These are phyloP conservation scores for Amanita inopinata DNA, from an alignment of 768 basidiomycete genomes.

Conservation along the genomic window DNA sequence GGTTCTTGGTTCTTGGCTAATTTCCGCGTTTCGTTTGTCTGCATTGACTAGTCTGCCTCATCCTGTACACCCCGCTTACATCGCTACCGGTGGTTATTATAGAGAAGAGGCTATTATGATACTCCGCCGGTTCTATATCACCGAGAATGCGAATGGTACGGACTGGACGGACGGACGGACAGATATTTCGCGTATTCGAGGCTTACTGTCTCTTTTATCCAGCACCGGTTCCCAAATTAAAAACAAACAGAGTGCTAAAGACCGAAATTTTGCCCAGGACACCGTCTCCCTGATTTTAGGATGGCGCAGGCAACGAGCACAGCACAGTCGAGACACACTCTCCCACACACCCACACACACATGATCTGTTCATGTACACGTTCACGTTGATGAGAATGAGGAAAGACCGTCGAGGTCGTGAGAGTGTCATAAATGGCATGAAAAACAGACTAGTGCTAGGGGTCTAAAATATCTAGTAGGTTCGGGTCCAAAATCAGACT, in stretches of 20 bases:
- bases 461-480: not conserved
- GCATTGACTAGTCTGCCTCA: slow-evolving; percentile 47
- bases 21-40: slow-evolving; percentile 1
- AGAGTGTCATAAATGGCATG: not conserved
- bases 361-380: no score
- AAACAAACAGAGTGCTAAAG: slow-evolving; percentile 77
- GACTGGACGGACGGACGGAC: not conserved
- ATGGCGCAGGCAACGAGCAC: no score
- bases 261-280: slow-evolving; percentile 48
- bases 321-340: no score
- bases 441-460: not conserved
- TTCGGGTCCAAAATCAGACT: not conserved
- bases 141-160: slow-evolving; percentile 84
- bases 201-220: no score
- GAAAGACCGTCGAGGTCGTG: no score
- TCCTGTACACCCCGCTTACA: slow-evolving; percentile 65
- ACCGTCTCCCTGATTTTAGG: not conserved
- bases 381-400: no score
- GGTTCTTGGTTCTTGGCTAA: not conserved
- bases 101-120: slow-evolving; percentile 84
- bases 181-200: no score
- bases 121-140: slow-evolving; percentile 81
- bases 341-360: no score
- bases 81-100: slow-evolving; percentile 64
- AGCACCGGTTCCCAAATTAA: slow-evolving; percentile 91